Evolutionary conservation across 108 stramenopile species (phyloP), one percentile per base, ranked within the genome.

Genomic region (Nitzschia inconspicua): DNA sequence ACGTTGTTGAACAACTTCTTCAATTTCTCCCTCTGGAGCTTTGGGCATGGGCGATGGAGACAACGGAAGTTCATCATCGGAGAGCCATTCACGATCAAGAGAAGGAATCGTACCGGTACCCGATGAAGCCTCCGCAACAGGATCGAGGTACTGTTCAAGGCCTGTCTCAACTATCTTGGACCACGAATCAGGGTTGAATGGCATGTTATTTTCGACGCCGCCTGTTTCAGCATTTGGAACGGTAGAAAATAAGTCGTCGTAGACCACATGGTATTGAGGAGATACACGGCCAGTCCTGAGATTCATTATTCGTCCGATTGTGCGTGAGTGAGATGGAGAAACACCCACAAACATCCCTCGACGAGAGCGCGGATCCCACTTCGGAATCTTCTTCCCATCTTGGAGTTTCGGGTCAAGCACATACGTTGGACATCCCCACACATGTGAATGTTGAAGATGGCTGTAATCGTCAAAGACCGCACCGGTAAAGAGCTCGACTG

Each of bases 341-440:
- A 72, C 56, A 0, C 77, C 75, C 51, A 79, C 31, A 46, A 63
- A 79, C 31, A 57, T 31, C 8, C 75, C 77, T 16, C 41, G 61
- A 0, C 67, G 62, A 6, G 77, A 36, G 0, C 77, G n/a, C n/a
- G n/a, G n/a, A n/a, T n/a, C n/a, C n/a, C n/a, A n/a, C n/a, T n/a
- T n/a, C n/a, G n/a, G n/a, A n/a, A n/a, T n/a, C n/a, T n/a, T n/a
- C n/a, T n/a, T n/a, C n/a, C n/a, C n/a, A n/a, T n/a, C n/a, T n/a
- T n/a, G n/a, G n/a, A n/a, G n/a, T n/a, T n/a, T n/a, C n/a, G n/a
- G n/a, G n/a, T n/a, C n/a, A n/a, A n/a, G n/a, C n/a, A n/a, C n/a
- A n/a, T n/a, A n/a, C n/a, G n/a, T n/a, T n/a, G n/a, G n/a, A n/a
- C n/a, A n/a, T n/a, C n/a, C n/a, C n/a, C n/a, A n/a, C n/a, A n/a